A percentile compares a stretch with the other conserved stretches of the same genome.
Evolutionary conservation across 164 flowering plant genomes (phyloP).

Genomic region (grape (Vitis vinifera)): ASM3070453v1 NC_081821.1:3233001-3233500

Average conservation of each 20-base stretch:
- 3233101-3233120: slow-evolving; percentile 4
- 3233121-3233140: slow-evolving; percentile 30
- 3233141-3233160: slow-evolving; percentile 97
- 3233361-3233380: slow-evolving; percentile 96
- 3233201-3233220: slow-evolving; percentile 95
- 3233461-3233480: too few relatives aligned
- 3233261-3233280: too few relatives aligned
- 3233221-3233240: slow-evolving; percentile 83
- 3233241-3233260: neutral
- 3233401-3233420: slow-evolving; percentile 26
- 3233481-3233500: too few relatives aligned
- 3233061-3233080: neutral
- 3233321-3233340: slow-evolving; percentile 2
- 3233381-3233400: slow-evolving; percentile 98
- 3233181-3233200: slow-evolving; percentile 91
- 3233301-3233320: neutral
- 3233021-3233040: neutral
- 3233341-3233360: slow-evolving; percentile 98
- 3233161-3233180: slow-evolving; percentile 95
- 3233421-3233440: too few relatives aligned
- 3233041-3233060: slow-evolving; percentile 21
- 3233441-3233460: too few relatives aligned
- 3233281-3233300: too few relatives aligned
- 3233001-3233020: slow-evolving; percentile 83
- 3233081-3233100: too few relatives aligned